Base-by-base conservation (phyloP, 345 rosid genomes). In the Acer negundo region DNA sequence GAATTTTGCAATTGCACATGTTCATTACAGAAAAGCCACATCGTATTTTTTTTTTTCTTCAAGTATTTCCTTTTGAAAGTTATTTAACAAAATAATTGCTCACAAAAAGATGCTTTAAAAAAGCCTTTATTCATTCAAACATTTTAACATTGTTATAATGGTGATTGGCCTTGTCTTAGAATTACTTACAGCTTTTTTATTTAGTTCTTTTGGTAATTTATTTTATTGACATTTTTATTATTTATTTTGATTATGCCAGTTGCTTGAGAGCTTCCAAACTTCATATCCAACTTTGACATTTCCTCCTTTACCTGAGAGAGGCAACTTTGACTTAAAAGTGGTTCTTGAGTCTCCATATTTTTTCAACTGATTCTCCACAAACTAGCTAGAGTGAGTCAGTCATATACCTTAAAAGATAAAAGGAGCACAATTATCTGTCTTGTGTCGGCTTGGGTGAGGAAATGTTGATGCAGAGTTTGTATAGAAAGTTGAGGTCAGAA, bases 261-360 rank as follows among this genome's bases (percentile, higher is more conserved):
- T 96, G 86, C 95, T 89, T 20, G 94, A 92, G 81, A 81, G 90
- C 81, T 96, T 96, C 82, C 86, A 92, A 88, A 87, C 81, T 73
- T 80, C 95, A 40, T 87, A 88, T 82, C 97, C 97, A 59, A 65
- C 75, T 42, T 86, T 90, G 81, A 79, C 76, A 62, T 96, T 96
- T 85, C 99, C 99, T 58, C 80, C 94, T 23, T 86, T 96, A 35
- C 99, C 98, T 7, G 81, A 90, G 77, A 91, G 97, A 85, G 98
- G 97, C 75, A 67, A 86, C 81, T 94, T 96, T 58, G 95, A 94
- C 85, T 82, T 96, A 80, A 83, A 70, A 61, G 90, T 92, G 80
- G 97, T 96, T 70, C 87, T 94, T 44, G 73, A 84, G 66, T 96
- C 98, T 73, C 94, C 89, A 2, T 96, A 96, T 82, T 96, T 96